Conservation (phyloP, 768 basidiomycete species). For the Mycena rebaudengoi region DNA sequence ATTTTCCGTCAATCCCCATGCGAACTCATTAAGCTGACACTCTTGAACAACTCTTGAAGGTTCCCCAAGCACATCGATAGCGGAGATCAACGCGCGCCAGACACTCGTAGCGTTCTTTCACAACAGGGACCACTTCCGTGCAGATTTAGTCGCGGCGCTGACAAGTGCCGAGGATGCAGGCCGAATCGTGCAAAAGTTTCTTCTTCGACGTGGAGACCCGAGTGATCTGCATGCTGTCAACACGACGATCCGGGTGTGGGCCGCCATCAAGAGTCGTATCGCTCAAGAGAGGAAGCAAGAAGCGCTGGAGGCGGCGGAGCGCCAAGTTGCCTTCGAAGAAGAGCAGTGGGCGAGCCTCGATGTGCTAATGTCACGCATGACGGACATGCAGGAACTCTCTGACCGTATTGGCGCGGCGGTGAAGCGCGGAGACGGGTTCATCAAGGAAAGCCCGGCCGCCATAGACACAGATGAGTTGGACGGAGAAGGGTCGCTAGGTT, state of each 20-base stretch:
- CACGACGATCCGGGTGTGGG: conserved; percentile 69
- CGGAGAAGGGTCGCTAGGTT: conserved; percentile 18
- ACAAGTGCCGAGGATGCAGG: conserved; percentile 71
- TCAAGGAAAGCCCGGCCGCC: conserved; percentile 19
- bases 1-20: conserved; percentile 55
- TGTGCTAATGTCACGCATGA: conserved; percentile 60
- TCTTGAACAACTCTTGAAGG: conserved; percentile 52
- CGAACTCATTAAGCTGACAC: too few species aligned
- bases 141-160: conserved; percentile 67
- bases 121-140: conserved; percentile 65
- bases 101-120: conserved; percentile 80
- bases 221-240: conserved; percentile 73
- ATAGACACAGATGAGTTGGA: conserved; percentile 34
- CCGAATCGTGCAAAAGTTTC: conserved; percentile 81
- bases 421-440: conserved; percentile 37
- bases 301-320: conserved; percentile 36
- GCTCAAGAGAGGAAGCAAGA: conserved; percentile 67
- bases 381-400: conserved; percentile 60
- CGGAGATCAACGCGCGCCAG: conserved; percentile 78
- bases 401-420: conserved; percentile 63
- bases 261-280: conserved; percentile 57
- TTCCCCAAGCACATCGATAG: conserved; percentile 81
- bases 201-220: conserved; percentile 71
- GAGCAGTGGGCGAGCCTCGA: conserved; percentile 67
- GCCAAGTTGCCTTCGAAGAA: conserved; percentile 21